Evolutionary conservation across 345 rosid genomes (phyloP), one percentile per base, ranked within the genome.

Genomic region (Microcos paniculata): DNA sequence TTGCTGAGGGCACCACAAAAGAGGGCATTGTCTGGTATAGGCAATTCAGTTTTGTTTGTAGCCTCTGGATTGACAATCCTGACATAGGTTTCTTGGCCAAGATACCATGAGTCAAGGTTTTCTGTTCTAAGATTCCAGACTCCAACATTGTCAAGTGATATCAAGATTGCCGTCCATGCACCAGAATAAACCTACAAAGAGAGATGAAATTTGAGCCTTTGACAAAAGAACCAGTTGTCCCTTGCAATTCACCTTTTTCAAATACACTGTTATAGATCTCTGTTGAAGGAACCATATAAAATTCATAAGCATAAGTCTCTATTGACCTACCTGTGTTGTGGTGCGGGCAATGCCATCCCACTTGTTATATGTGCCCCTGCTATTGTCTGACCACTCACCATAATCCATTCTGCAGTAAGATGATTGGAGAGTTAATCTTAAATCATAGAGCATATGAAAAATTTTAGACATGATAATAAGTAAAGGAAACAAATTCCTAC

Each of bases 321-420:
- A 46, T n/a, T n/a, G 10, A 31, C 77, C 61, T 76, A 94, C 99
- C 96, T 96, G 98, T 80, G 85, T 79, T 33, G 99, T 93, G 15
- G 90, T 59, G 15, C 99, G 97, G 14, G 99, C 98, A 57, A 96
- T 92, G 33, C 98, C 98, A 74, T 94, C 99, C 98, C 98, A 96
- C 82, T 96, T 96, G 77, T 96, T 96, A 80, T 96, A 96, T 55
- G 98, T 94, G 40, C 98, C 98, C 80, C 98, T 88, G 88, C 99
- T 94, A 79, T 88, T 91, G 62, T 96, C 96, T 14, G 97, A 86
- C 99, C 98, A 96, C 71, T 94, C 98, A 48, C 99, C 99, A 58
- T 86, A 94, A 80, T 96, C 99, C 99, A 96, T 94, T 75, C 98
- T 96, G 85, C 82, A 85, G 70, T 18, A 23, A 57, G 68, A 42